phyloP scores from a whole-genome alignment of 1,284 basidiomycete genomes.

The Ceratobasidium theobromae region DNA sequence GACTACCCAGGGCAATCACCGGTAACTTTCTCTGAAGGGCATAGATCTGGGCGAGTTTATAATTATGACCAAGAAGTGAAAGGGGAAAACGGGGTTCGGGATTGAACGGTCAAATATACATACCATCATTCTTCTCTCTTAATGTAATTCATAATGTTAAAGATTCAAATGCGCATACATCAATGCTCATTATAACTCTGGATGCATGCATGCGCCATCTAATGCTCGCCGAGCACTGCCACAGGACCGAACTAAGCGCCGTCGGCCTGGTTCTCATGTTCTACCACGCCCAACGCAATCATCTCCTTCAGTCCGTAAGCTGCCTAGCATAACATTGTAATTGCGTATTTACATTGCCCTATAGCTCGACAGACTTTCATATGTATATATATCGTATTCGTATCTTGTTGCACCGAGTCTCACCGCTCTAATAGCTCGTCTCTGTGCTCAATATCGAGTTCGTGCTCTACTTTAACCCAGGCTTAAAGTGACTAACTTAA shows the following conservation, averaged over 20 bases:
- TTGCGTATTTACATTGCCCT: not conserved
- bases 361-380: conserved; percentile 18
- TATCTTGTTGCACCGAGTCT: conserved; percentile 14
- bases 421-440: not conserved
- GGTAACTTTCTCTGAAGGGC: too few species aligned
- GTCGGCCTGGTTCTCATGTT: not conserved
- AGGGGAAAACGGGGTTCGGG: too few species aligned
- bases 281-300: conserved; percentile 30
- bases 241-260: not conserved
- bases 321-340: not conserved
- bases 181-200: too few species aligned
- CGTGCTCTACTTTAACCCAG: not conserved
- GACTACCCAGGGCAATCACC: too few species aligned
- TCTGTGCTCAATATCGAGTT: conserved; percentile 12
- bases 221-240: too few species aligned
- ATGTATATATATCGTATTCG: conserved; percentile 23
- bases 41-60: too few species aligned
- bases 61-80: too few species aligned
- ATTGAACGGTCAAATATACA: too few species aligned
- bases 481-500: not conserved
- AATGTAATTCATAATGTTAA: too few species aligned
- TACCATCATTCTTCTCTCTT: too few species aligned
- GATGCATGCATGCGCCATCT: too few species aligned
- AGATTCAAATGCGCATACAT: too few species aligned
- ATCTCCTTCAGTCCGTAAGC: conserved; percentile 29